Base-by-base conservation (phyloP, 495 filamentous ascomycete genomes). In the Neurospora sublineolata region DNA sequence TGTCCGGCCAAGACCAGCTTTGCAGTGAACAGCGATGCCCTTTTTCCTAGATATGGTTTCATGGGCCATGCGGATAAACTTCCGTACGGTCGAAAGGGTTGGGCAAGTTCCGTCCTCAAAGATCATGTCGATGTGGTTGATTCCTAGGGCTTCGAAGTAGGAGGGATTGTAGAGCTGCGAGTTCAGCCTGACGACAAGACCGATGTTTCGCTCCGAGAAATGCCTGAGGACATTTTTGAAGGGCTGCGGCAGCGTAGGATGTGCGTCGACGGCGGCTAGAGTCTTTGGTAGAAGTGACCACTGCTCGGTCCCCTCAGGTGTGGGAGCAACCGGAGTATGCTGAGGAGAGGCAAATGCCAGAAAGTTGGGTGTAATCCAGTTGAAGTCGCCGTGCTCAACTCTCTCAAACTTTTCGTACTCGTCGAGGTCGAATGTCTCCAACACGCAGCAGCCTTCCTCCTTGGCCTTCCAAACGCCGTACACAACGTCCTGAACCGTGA, bases 391-490 rank as follows among this genome's bases (percentile, higher is more conserved):
- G 85, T 97, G 94, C 76, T 99, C 96, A 3, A 98, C 95, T 70
- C 95, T 87, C 81, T 99, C 95, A 74, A 87, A 99, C 77, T 88
- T 90, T 82, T 99, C 95, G 77, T 99, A 97, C 88, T 98, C 95
- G 83, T 97, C 94, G 3, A 99, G 85, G 69, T 91, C 93, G 75
- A 98, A 99, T 64, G 93, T 90, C 73, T 93, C 91, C 70, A 99
- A 81, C 37, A 91, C 91, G 76, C 93, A 94, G 76, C 97, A 86
- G 2, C 90, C 89, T 80, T 97, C 91, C 79, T 98, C 94, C 81
- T 99, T 99, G 3, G 96, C 96, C 77, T 91, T 96, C 96, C 96
- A 99, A 16, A 99, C 93, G 46, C 95, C 95, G 77, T 99, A 99
- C 0, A 99, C 93, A 11, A 99, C 89, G 77, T 99, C 95, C 81